These are phyloP conservation scores for Colletotrichum ledebouriae DNA, from an alignment of 2,329 filamentous ascomycete genomes.

Conservation along the genomic window DNA sequence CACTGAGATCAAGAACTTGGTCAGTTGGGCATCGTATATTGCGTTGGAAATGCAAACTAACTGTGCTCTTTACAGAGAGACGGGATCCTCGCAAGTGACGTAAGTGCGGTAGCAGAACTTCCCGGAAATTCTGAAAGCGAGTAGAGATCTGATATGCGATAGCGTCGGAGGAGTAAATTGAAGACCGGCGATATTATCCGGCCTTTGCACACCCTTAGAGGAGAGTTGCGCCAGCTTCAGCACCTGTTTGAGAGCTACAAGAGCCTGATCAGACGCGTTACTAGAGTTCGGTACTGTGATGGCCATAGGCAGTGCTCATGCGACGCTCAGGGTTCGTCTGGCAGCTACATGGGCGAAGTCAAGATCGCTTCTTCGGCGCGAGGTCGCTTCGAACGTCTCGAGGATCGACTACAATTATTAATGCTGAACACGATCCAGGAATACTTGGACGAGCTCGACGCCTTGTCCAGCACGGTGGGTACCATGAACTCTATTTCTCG, in stretches of 20 bases:
- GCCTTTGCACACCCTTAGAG: conserved; percentile 70
- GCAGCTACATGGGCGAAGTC: conserved; percentile 43
- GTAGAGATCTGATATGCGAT: conserved; percentile 26
- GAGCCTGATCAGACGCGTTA: conserved; percentile 70
- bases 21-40: conserved; percentile 48
- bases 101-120: conserved; percentile 44
- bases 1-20: conserved; percentile 62
- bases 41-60: not conserved
- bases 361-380: conserved; percentile 60
- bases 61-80: conserved; percentile 47
- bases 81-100: conserved; percentile 52
- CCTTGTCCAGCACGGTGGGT: conserved; percentile 75
- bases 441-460: conserved; percentile 77
- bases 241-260: conserved; percentile 73
- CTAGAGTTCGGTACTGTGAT: conserved; percentile 57
- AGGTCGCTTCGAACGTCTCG: conserved; percentile 70
- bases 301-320: conserved; percentile 5
- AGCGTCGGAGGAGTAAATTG: conserved; percentile 45
- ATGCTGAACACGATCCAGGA: conserved; percentile 73
- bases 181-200: conserved; percentile 68
- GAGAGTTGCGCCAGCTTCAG: conserved; percentile 70
- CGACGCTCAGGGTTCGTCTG: not conserved
- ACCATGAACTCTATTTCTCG: not conserved
- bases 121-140: too few relatives aligned
- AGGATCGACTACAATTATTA: conserved; percentile 70